These are phyloP conservation scores for Botryobasidium botryosum DNA, from an alignment of 768 basidiomycete genomes.

Conservation along the genomic window DNA sequence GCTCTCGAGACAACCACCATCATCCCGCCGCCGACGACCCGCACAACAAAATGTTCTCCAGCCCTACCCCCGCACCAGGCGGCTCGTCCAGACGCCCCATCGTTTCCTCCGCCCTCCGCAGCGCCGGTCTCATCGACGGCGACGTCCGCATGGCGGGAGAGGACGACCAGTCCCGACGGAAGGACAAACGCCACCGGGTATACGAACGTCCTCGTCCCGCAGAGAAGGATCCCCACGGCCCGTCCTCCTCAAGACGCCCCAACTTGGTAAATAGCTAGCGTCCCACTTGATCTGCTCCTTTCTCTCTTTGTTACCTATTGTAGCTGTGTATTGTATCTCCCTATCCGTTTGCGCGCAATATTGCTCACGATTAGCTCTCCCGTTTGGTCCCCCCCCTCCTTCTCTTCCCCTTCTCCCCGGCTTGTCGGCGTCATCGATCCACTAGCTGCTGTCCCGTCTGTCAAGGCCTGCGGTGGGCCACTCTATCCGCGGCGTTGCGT, in stretches of 20 bases:
- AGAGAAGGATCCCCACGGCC: no score
- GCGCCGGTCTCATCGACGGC: conserved; percentile 1
- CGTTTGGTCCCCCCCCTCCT: conserved; percentile 14
- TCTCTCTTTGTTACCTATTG: background rate
- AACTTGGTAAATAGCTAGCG: background rate
- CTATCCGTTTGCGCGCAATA: background rate
- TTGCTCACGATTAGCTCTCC: conserved; percentile 5
- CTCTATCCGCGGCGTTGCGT: background rate
- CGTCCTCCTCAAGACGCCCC: background rate
- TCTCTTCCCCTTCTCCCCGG: conserved; percentile 21
- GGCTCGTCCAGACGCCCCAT: no score
- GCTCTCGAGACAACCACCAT: no score
- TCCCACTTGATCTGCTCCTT: background rate
- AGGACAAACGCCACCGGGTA: background rate
- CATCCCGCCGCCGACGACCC: no score
- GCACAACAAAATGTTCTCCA: no score
- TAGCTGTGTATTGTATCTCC: background rate
- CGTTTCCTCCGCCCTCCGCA: conserved; percentile 2
- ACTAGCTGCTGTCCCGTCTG: background rate
- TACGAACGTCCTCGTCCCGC: background rate
- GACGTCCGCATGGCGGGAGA: conserved; percentile 1
- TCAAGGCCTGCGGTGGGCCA: background rate
- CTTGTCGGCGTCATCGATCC: background rate
- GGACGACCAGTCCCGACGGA: background rate
- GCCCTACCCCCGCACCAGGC: no score